Base-by-base conservation (phyloP, 805 yeast genomes). In the Metschnikowia picachoensis region DNA sequence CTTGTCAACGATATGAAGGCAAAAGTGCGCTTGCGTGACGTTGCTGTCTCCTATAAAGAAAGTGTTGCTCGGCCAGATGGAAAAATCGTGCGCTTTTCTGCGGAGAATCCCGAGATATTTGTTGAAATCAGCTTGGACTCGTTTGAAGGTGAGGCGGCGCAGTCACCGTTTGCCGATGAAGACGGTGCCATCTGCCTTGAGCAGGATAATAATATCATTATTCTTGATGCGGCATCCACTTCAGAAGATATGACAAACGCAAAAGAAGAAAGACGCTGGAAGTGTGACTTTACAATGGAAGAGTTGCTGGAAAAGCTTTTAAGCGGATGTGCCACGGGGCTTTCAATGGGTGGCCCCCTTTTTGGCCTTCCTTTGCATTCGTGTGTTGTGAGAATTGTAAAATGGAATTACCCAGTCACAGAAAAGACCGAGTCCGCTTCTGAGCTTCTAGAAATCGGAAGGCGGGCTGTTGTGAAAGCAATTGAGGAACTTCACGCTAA, bases 21-120 rank as follows among this genome's bases (percentile, higher is more conserved):
- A 3, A 81, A 83, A 46, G 85, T 87, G 1, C 83, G 82, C 30
- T 74, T 89, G 34, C 90, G 97, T 38, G 83, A 83, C 43, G 87
- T 94, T 16, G 87, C 82, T 70, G 96, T 94, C 5, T 86, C 97
- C 0, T 92, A 87, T 64, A 89, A 87, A 60, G 99, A 94, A 64
- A 78, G 49, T 88, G 10, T 60, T 61, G 20, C 44, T 2, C 47
- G 55, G 16, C 61, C 62, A 5, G 60, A 61, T 28, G 43, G 50
- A 42, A 53, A 44, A 41, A 55, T 49, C 48, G 58, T 44, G 16
- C 56, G 42, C 16, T 25, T 41, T 49, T 61, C 44, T 32, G 50
- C 52, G 10, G 64, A 58, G 3, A 52, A 57, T 15, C 60, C 60
- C 0, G 43, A 47, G 4, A 55, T 65, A 46, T 52, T 47, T 11